Percentiles rank a stretch among this genome's conserved stretches.
Conservation (phyloP, 768 basidiomycete species). For the Tephrocybe sp. region DNA sequence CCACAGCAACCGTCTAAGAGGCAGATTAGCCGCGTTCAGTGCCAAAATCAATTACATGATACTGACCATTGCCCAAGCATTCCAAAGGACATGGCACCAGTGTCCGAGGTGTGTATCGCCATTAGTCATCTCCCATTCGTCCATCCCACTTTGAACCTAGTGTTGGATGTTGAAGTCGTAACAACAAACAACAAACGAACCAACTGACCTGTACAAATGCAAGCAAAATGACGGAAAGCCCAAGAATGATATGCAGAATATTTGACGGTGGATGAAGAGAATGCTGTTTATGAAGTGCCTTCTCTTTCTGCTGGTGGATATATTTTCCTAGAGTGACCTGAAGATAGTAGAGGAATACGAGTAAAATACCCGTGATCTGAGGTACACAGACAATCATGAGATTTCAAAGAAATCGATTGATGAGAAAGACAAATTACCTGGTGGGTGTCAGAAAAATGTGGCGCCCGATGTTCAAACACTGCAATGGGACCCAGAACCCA, state of each 20-base stretch:
- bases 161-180: background rate
- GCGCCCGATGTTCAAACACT: slow-evolving; percentile 38
- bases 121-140: slow-evolving; percentile 41
- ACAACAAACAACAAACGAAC: slow-evolving; percentile 13
- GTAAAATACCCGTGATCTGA: slow-evolving; percentile 53
- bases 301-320: slow-evolving; percentile 44
- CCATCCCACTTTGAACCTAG: slow-evolving; percentile 44
- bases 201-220: slow-evolving; percentile 51
- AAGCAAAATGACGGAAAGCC: slow-evolving; percentile 46
- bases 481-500: slow-evolving; percentile 49
- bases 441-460: slow-evolving; percentile 49
- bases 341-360: slow-evolving; percentile 49
- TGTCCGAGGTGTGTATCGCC: slow-evolving; percentile 33
- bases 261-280: slow-evolving; percentile 53
- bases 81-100: slow-evolving; percentile 43
- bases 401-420: background rate
- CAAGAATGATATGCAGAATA: slow-evolving; percentile 54
- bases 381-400: background rate
- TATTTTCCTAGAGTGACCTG: slow-evolving; percentile 55
- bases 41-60: background rate
- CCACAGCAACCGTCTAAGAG: slow-evolving; percentile 38
- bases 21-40: background rate
- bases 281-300: slow-evolving; percentile 22
- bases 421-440: slow-evolving; percentile 36
- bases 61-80: slow-evolving; percentile 47